Base-by-base conservation (phyloP, 2,329 filamentous ascomycete genomes). In the Colletotrichum gigasporum region DNA sequence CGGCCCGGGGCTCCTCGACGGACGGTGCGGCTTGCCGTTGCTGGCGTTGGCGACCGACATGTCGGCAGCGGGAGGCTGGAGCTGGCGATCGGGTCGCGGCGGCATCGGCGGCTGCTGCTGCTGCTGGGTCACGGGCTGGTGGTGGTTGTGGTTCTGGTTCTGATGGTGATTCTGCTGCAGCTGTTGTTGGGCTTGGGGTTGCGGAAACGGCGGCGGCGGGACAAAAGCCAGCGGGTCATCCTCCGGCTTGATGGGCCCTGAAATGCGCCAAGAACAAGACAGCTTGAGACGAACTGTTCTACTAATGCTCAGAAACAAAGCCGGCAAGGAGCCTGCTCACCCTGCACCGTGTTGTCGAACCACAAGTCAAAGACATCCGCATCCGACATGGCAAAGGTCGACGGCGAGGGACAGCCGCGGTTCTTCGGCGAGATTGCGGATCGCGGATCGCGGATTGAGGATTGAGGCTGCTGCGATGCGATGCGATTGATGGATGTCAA, bases 1-100 rank as follows among this genome's bases (percentile, higher is more conserved):
- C 70, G 53, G 66, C 66, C 59, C 71, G 69, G 47, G 35, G 41
- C 42, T 65, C 37, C 26, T 63, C 30, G 64, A 60, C 3, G 62
- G 48, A 9, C 41, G 62, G 7, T 62, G 41, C 20, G 56, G 35
- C 24, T 48, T 64, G 20, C 47, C 28, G 24, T 42, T 64, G 56
- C n/a, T 26, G 44, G 54, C 6, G 34, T 54, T 54, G 48, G 56
- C 56, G 56, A 35, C 35, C 12, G 62, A 61, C 62, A 64, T 62
- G 41, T 50, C 56, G 56, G 50, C 45, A 20, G 24, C 54, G 41
- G 18, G 47, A 28, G 39, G 26, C 11, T 54, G 56, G 14, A 12
- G 26, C 35, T 42, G 55, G 18, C 12, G 37, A 20, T 32, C 47
- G 35, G 22, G 37, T 14, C 32, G 53, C 10, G 30, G 28, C 26